Conservation (phyloP, 371 early-diverging fungal genomes). For the Mucor piriformis region DNA sequence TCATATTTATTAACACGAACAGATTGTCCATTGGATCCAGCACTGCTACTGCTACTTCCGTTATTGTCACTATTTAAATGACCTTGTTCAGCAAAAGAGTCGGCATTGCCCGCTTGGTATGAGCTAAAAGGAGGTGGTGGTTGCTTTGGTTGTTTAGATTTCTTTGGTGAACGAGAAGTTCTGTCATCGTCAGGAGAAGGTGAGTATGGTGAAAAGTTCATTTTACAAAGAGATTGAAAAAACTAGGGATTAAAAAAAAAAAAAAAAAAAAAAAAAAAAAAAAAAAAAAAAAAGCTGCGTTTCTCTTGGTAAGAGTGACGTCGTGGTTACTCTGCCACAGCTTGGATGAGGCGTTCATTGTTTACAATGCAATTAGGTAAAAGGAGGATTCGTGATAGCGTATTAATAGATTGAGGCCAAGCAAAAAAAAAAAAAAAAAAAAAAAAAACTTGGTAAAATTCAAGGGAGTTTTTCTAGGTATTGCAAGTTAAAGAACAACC, state of each 20-base stretch:
- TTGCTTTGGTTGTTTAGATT: constrained; percentile 9
- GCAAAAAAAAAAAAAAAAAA: too few relatives aligned
- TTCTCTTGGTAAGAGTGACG: neutral
- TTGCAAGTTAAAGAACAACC: too few relatives aligned
- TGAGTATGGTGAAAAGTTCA: constrained; percentile 55
- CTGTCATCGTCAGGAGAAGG: constrained; percentile 60
- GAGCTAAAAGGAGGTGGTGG: constrained; percentile 21
- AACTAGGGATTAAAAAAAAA: neutral
- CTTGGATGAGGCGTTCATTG: too few relatives aligned
- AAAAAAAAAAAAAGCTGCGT: neutral
- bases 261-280: neutral
- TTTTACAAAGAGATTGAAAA: constrained; percentile 8
- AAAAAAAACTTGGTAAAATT: too few relatives aligned
- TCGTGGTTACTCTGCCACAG: neutral
- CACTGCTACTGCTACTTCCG: constrained; percentile 15
- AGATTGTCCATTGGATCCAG: constrained; percentile 19
- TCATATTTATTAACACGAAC: constrained; percentile 81
- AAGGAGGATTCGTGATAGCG: too few relatives aligned
- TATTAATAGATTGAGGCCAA: too few relatives aligned
- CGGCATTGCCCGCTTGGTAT: constrained; percentile 31
- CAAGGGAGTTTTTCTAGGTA: too few relatives aligned
- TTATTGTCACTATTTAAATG: constrained; percentile 24
- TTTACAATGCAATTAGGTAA: too few relatives aligned
- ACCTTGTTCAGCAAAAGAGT: constrained; percentile 44
- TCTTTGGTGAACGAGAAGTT: constrained; percentile 23